A percentile compares a stretch with the other conserved stretches of the same genome.
Conservation (phyloP, 2,329 filamentous ascomycete species). For the Colletotrichum sp. region DNA sequence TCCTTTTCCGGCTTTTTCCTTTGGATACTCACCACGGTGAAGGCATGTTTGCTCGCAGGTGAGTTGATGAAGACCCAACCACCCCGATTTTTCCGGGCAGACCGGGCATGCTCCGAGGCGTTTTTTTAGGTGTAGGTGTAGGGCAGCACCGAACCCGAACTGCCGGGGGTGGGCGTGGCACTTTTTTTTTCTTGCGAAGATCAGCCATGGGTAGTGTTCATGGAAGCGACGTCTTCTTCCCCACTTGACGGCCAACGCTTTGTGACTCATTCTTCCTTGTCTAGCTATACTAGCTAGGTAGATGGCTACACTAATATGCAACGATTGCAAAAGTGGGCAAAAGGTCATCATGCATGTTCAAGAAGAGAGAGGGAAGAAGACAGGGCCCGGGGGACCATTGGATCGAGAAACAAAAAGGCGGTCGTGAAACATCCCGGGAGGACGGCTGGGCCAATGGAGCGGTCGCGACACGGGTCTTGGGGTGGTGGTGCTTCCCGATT, state of each 20-base stretch:
- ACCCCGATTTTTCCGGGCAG: background rate
- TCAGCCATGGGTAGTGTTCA: background rate
- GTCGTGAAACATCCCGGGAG: conserved; percentile 21
- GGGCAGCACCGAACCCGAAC: background rate
- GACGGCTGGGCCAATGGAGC: conserved; percentile 20
- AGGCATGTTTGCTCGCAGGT: background rate
- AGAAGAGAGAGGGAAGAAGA: background rate
- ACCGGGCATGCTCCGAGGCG: background rate
- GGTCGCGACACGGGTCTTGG: background rate
- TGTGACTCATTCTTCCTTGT: conserved; percentile 16
- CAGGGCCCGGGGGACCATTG: background rate
- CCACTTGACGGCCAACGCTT: background rate
- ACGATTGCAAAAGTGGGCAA: background rate
- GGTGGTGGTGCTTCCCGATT: conserved; percentile 2
- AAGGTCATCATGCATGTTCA: background rate
- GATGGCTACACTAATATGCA: background rate
- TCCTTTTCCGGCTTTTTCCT: background rate
- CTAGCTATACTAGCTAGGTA: background rate
- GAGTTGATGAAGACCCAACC: background rate
- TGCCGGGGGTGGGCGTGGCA: background rate
- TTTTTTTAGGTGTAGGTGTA: background rate
- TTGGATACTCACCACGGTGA: background rate
- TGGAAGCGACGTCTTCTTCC: background rate
- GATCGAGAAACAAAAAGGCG: conserved; percentile 17
- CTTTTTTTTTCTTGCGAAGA: background rate